Conservation (phyloP, 1,284 basidiomycete genomes). For the Earliella scabrosa region DNA sequence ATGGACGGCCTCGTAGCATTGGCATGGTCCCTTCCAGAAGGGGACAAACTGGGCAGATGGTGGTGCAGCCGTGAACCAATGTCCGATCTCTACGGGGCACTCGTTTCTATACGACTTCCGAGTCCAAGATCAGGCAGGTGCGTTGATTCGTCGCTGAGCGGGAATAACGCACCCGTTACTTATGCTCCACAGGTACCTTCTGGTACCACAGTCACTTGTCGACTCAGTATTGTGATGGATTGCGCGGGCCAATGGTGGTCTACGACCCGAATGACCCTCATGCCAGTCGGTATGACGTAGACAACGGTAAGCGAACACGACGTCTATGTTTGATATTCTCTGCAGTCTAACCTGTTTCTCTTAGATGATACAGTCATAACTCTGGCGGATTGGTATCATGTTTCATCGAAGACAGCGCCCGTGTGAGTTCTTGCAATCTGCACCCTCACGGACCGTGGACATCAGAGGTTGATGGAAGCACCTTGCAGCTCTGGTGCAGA, state of each 20-base stretch:
- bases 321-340: too few relatives aligned
- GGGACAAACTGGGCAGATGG: conserved; percentile 38
- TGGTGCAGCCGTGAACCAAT: conserved; percentile 45
- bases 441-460: background rate
- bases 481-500: conserved; percentile 9
- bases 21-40: conserved; percentile 38
- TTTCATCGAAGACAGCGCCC: conserved; percentile 12
- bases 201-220: conserved; percentile 32
- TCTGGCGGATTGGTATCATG: conserved; percentile 32
- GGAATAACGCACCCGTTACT: background rate
- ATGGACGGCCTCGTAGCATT: conserved; percentile 31
- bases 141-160: background rate
- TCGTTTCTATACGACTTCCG: conserved; percentile 47
- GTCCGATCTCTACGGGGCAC: conserved; percentile 49
- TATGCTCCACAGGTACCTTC: conserved; percentile 22
- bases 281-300: conserved; percentile 43
- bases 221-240: conserved; percentile 38
- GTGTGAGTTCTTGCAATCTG: background rate
- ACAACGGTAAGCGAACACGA: conserved; percentile 37
- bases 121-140: conserved; percentile 34
- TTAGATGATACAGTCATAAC: conserved; percentile 32
- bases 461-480: too few relatives aligned
- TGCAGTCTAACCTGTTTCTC: background rate
- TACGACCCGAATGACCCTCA: conserved; percentile 48
- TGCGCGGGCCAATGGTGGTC: conserved; percentile 41